Evolutionary conservation across 129 eudicot genomes (phyloP).

Genomic region (carrot (Daucus carota)): DNA sequence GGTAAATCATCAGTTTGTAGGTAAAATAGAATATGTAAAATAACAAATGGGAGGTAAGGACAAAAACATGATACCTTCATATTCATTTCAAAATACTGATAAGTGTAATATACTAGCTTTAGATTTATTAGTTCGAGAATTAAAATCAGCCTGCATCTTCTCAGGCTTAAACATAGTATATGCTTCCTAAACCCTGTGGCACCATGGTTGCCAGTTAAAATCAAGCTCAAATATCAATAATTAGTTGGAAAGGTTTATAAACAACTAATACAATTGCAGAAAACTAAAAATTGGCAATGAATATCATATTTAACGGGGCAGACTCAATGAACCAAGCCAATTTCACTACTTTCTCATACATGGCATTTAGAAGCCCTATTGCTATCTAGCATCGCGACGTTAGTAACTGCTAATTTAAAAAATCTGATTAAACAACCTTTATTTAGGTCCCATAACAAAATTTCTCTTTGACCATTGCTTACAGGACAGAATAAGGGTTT

Average conservation of each 20-base stretch:
- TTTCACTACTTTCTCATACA: background rate
- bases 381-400: background rate
- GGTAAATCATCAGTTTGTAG: background rate
- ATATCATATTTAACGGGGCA: background rate
- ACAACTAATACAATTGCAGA: background rate
- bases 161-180: background rate
- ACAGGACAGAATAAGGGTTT: too few relatives aligned
- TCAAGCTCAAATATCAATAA: background rate
- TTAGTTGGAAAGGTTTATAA: background rate
- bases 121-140: background rate
- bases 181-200: background rate
- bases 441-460: background rate
- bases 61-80: background rate
- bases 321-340: background rate
- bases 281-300: background rate
- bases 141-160: background rate
- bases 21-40: background rate
- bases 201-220: background rate
- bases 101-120: background rate
- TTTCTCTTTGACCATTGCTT: too few relatives aligned
- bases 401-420: background rate
- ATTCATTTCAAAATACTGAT: background rate
- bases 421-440: background rate
- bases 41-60: background rate
- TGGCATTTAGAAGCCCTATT: background rate